Conservation (phyloP, 2,329 filamentous ascomycete species). For the Cladosporium sp. region DNA sequence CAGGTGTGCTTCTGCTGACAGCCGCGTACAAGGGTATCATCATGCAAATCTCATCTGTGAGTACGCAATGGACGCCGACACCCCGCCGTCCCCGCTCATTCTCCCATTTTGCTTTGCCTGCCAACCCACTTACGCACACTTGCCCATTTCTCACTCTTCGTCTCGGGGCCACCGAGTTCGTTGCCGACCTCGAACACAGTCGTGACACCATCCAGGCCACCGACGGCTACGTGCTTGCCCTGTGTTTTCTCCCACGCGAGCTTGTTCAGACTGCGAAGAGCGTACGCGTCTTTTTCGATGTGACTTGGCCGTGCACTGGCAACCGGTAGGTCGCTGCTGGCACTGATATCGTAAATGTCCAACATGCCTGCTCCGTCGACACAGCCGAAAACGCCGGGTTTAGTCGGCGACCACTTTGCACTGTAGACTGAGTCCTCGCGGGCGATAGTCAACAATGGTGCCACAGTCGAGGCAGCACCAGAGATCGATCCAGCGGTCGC, state of each 20-base stretch:
- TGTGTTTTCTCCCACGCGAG: constrained; percentile 88
- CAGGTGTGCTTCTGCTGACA: too few relatives aligned
- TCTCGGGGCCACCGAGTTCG: constrained; percentile 76
- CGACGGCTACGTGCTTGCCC: constrained; percentile 79
- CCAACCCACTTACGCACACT: constrained; percentile 85
- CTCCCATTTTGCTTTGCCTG: constrained; percentile 25
- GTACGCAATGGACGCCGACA: too few relatives aligned
- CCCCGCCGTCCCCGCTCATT: neutral
- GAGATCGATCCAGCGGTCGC: constrained; percentile 49
- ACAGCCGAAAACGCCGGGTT: constrained; percentile 87
- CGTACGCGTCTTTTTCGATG: constrained; percentile 29
- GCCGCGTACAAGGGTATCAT: too few relatives aligned
- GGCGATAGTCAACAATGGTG: constrained; percentile 78
- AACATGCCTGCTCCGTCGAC: constrained; percentile 89
- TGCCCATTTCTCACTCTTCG: constrained; percentile 81
- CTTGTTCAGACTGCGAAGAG: constrained; percentile 78
- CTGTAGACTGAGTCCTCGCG: constrained; percentile 97
- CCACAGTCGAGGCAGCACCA: constrained; percentile 31
- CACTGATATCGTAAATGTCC: constrained; percentile 90
- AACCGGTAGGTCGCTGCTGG: constrained; percentile 87
- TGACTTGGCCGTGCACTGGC: constrained; percentile 55
- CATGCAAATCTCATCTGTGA: too few relatives aligned
- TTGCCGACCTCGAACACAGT: constrained; percentile 88
- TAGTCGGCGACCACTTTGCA: constrained; percentile 87
- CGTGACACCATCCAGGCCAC: constrained; percentile 83